phyloP scores from a whole-genome alignment of 495 filamentous ascomycete genomes.

The Glonium stellatum region DNA sequence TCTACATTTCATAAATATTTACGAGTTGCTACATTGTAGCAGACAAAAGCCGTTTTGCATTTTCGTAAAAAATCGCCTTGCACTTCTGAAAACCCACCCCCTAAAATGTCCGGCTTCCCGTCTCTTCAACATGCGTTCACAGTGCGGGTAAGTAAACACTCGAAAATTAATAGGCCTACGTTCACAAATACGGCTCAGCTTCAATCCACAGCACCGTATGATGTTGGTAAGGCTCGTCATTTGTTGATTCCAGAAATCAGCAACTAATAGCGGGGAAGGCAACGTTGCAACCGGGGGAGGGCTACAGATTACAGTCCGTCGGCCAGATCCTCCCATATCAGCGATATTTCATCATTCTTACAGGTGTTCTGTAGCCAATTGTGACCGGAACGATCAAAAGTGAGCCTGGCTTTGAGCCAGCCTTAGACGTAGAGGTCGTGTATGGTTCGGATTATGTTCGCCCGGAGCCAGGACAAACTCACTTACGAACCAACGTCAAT shows the following conservation, averaged over 20 bases:
- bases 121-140: slow-evolving; percentile 7
- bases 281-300: not conserved
- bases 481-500: not conserved
- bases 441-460: slow-evolving; percentile 2
- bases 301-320: not conserved
- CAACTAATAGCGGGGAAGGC: not conserved
- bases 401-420: slow-evolving; percentile 11
- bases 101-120: slow-evolving; percentile 8
- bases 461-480: not conserved
- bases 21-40: too few species aligned
- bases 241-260: not conserved
- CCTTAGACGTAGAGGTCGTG: slow-evolving; percentile 4
- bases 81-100: not conserved
- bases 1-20: too few species aligned
- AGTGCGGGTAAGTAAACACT: not conserved
- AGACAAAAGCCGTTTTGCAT: too few species aligned
- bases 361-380: too few species aligned
- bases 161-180: not conserved
- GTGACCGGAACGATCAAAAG: slow-evolving; percentile 2
- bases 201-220: not conserved
- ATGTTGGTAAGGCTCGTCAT: not conserved
- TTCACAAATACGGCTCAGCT: not conserved
- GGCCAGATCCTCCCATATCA: not conserved
- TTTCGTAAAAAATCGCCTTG: too few species aligned
- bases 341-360: too few species aligned